phyloP scores from a whole-genome alignment of 2,329 filamentous ascomycete genomes.

The Colletotrichum sp. region DNA sequence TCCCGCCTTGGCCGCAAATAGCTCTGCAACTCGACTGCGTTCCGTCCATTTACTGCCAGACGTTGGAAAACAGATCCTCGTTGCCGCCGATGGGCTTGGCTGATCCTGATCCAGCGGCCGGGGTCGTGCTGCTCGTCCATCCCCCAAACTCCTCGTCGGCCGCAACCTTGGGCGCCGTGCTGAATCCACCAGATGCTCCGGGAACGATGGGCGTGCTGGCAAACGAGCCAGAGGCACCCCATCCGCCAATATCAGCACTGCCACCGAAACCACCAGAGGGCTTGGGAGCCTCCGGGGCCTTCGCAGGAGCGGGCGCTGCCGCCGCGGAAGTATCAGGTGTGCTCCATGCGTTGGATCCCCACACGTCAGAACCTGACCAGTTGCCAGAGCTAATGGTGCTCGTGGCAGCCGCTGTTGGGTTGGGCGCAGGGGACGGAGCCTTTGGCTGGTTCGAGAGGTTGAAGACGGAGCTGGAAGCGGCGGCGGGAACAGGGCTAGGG shows the following conservation, averaged over 20 bases:
- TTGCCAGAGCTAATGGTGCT: conserved; percentile 39
- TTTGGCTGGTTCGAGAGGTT: conserved; percentile 71
- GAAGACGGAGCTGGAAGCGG: conserved; percentile 72
- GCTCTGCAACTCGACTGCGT: neutral
- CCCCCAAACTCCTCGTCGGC: conserved; percentile 96
- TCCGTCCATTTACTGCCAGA: conserved; percentile 74
- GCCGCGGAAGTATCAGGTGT: conserved; percentile 60
- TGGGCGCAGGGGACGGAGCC: conserved; percentile 40
- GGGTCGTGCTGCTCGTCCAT: conserved; percentile 77
- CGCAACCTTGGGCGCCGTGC: conserved; percentile 70
- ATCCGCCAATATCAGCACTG: conserved; percentile 64
- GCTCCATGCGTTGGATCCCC: conserved; percentile 88
- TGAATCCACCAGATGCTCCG: conserved; percentile 70
- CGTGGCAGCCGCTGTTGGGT: conserved; percentile 42
- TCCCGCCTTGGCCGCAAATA: neutral
- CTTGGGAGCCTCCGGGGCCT: conserved; percentile 30
- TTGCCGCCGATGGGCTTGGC: conserved; percentile 66
- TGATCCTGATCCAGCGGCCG: conserved; percentile 44
- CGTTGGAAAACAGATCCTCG: conserved; percentile 94
- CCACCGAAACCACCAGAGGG: conserved; percentile 34
- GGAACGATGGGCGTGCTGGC: conserved; percentile 66
- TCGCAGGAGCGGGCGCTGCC: conserved; percentile 63
- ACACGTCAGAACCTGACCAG: conserved; percentile 70
- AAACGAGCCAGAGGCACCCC: conserved; percentile 59
- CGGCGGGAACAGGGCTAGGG: conserved; percentile 40